phyloP scores from a whole-genome alignment of 306 rosid genomes.

The Lablab purpureus region DNA sequence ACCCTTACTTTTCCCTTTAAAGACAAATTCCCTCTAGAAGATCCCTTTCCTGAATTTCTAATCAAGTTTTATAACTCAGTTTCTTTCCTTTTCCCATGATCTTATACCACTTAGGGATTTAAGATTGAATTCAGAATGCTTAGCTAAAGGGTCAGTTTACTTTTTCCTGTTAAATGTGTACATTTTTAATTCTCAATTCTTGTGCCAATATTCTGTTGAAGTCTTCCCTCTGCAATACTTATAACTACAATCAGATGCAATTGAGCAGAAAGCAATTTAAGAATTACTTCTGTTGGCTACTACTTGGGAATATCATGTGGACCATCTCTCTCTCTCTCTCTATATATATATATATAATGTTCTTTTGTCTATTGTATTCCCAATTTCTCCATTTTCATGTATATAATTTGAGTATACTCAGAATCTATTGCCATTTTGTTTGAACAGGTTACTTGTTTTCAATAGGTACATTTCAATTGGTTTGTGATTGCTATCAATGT shows the following conservation, averaged over 20 bases:
- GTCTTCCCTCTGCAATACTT: neutral
- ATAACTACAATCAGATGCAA: neutral
- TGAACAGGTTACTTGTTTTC: slow-evolving; percentile 37
- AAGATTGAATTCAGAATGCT: slow-evolving; percentile 19
- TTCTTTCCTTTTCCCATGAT: slow-evolving; percentile 3
- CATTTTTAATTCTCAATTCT: neutral
- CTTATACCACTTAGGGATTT: neutral
- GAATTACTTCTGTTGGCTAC: neutral
- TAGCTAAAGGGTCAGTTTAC: neutral
- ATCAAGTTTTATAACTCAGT: neutral
- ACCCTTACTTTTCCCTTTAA: neutral
- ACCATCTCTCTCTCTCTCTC: neutral
- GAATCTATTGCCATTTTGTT: slow-evolving; percentile 31
- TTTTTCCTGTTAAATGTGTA: neutral
- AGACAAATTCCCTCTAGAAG: neutral
- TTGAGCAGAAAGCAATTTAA: neutral
- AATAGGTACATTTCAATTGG: slow-evolving; percentile 22
- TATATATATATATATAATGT: neutral
- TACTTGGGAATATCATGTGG: slow-evolving; percentile 3
- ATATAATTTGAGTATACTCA: neutral
- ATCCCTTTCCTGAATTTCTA: neutral
- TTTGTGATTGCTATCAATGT: slow-evolving; percentile 49
- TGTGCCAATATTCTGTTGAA: slow-evolving; percentile 3
- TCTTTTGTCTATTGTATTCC: slow-evolving; percentile 9
- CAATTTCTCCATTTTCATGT: slow-evolving; percentile 1